Evolutionary conservation across 1,284 basidiomycete genomes (phyloP).

Genomic region (Sanghuangporus baumii): DNA sequence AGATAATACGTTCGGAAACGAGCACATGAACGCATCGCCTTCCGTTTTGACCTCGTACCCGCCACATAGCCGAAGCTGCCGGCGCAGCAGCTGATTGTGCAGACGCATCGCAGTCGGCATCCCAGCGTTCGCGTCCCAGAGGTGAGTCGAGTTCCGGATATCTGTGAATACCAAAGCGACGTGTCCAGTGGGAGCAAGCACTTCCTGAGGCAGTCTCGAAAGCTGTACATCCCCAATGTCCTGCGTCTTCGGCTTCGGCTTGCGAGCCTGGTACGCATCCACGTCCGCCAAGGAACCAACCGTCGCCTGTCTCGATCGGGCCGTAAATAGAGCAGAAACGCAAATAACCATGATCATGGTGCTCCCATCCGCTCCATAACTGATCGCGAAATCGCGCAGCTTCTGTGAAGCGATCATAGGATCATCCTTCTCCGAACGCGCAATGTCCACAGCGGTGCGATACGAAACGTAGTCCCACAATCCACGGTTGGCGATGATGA

Average conservation of each 20-base stretch:
- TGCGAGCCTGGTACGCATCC: constrained; percentile 32
- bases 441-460: constrained; percentile 97
- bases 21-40: constrained; percentile 99
- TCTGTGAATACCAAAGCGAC: constrained; percentile 97
- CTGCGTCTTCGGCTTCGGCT: constrained; percentile 32
- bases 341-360: constrained; percentile 98
- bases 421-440: constrained; percentile 77
- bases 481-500: constrained; percentile 91
- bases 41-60: constrained; percentile 99
- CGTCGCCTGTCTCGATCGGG: constrained; percentile 40
- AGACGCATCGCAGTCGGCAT: constrained; percentile 94
- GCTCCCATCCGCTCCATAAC: constrained; percentile 91
- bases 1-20: constrained; percentile 85
- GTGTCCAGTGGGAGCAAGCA: constrained; percentile 84
- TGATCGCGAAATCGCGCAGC: constrained; percentile 93
- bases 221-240: constrained; percentile 50
- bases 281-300: constrained; percentile 39
- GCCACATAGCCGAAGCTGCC: constrained; percentile 86
- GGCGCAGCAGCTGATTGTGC: constrained; percentile 86
- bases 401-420: constrained; percentile 98
- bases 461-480: constrained; percentile 95
- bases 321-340: constrained; percentile 73
- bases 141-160: constrained; percentile 93
- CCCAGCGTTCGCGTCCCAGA: constrained; percentile 96
- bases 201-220: constrained; percentile 72